Percentiles rank a stretch among this genome's conserved stretches.
phyloP scores from a whole-genome alignment of 441 rosid genomes.

The Adansonia grandidieri region DNA sequence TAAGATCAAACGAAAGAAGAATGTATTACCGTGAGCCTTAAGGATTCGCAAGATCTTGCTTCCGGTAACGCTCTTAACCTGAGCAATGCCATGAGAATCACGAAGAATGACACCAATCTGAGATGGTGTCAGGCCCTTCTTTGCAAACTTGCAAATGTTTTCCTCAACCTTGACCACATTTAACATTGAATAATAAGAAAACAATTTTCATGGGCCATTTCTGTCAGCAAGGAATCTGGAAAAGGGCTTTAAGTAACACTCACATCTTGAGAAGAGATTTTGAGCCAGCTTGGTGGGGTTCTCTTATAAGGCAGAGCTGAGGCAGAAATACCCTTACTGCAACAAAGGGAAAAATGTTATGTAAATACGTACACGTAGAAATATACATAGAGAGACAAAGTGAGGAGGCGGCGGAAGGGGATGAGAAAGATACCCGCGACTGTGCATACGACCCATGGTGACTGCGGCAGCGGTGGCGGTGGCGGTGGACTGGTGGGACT shows the following conservation, averaged over 20 bases:
- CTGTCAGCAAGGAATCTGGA: neutral
- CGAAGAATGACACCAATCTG: slow-evolving; percentile 77
- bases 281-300: slow-evolving; percentile 67
- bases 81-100: slow-evolving; percentile 74
- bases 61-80: slow-evolving; percentile 68
- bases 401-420: neutral
- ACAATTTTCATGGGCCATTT: neutral
- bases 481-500: neutral
- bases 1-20: no score
- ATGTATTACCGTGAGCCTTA: slow-evolving; percentile 56
- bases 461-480: slow-evolving; percentile 2
- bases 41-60: slow-evolving; percentile 69
- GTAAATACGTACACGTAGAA: neutral
- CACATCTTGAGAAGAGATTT: slow-evolving; percentile 61
- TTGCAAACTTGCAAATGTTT: slow-evolving; percentile 67
- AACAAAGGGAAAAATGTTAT: neutral
- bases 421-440: slow-evolving; percentile 34
- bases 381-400: rapidly evolving
- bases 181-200: neutral
- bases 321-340: slow-evolving; percentile 71
- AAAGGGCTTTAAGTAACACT: slow-evolving; percentile 17
- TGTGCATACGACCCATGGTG: slow-evolving; percentile 42
- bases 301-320: slow-evolving; percentile 71
- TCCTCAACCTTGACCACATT: slow-evolving; percentile 54
- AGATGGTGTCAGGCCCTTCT: slow-evolving; percentile 70